A percentile compares a stretch with the other conserved stretches of the same genome.
These are phyloP conservation scores for Pythium periplocum DNA, from an alignment of 352 stramenopile species.

Conservation along the genomic window DNA sequence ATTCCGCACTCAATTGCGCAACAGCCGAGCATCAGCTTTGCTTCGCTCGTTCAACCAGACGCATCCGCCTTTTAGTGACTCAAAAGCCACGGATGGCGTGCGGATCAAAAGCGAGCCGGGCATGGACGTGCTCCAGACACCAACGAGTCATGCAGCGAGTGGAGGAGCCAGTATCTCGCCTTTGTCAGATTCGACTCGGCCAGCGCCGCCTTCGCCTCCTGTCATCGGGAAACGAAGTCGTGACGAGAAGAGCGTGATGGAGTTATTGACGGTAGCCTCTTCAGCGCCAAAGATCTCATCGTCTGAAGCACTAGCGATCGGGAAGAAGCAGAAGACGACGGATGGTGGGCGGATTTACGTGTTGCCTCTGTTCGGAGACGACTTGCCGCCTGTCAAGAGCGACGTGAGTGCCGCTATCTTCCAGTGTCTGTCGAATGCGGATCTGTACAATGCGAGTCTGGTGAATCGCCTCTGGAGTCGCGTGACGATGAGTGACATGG, in stretches of 20 bases:
- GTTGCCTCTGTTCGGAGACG: conserved; percentile 64
- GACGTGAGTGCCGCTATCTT: conserved; percentile 61
- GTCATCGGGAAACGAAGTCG: too few species aligned
- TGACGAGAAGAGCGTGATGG: too few species aligned
- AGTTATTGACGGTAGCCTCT: too few species aligned
- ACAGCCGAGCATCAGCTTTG: conserved; percentile 18
- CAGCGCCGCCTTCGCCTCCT: conserved; percentile 1
- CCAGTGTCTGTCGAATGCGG: conserved; percentile 62
- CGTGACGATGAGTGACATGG: conserved; percentile 56
- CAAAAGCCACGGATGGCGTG: neutral
- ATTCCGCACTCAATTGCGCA: conserved; percentile 39
- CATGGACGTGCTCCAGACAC: neutral
- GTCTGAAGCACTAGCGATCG: conserved; percentile 10
- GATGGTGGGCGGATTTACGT: conserved; percentile 40
- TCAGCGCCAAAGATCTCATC: neutral
- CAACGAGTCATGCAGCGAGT: too few species aligned
- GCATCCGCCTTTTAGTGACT: too few species aligned
- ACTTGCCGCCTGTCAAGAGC: conserved; percentile 53
- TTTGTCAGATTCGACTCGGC: conserved; percentile 14
- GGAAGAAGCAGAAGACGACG: conserved; percentile 5
- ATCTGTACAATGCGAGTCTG: conserved; percentile 83
- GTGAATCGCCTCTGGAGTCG: conserved; percentile 81
- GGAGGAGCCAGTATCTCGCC: conserved; percentile 15
- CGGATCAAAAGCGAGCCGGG: conserved; percentile 15
- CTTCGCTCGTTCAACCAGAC: conserved; percentile 13